Evolutionary conservation across 768 basidiomycete species (phyloP).

Genomic region (Gymnopilus junonius): DNA sequence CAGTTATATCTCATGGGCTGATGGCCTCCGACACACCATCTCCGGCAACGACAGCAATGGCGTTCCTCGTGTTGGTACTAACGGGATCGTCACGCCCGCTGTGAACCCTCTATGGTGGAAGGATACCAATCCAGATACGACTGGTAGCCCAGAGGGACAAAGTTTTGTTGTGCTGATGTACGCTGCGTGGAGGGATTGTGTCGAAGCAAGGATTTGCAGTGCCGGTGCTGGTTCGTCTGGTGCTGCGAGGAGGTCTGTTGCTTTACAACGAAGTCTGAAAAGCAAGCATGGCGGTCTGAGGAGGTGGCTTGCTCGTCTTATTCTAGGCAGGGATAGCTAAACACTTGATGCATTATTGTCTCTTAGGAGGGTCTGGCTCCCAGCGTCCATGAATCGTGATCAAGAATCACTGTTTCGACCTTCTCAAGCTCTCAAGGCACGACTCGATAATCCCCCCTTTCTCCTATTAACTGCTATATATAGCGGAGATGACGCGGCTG

Average conservation of each 20-base stretch:
- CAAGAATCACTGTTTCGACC: too few relatives aligned
- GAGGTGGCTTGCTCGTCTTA: background rate
- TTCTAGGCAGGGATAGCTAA: constrained; percentile 1
- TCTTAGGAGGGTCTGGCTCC: too few relatives aligned
- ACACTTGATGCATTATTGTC: too few relatives aligned
- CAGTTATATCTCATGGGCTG: constrained; percentile 42
- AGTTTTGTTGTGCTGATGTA: constrained; percentile 46
- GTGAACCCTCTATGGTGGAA: constrained; percentile 45
- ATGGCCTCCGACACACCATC: constrained; percentile 32
- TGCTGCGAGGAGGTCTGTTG: background rate
- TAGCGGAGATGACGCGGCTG: background rate
- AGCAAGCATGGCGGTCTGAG: background rate
- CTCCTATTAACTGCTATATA: too few relatives aligned
- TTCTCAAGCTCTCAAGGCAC: too few relatives aligned
- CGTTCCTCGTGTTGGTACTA: constrained; percentile 30
- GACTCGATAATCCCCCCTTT: too few relatives aligned
- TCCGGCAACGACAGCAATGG: constrained; percentile 31
- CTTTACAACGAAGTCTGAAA: background rate
- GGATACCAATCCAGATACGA: constrained; percentile 36
- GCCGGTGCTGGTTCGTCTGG: background rate
- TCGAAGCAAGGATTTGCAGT: constrained; percentile 28
- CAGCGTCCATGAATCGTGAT: too few relatives aligned
- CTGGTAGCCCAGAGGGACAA: constrained; percentile 46
- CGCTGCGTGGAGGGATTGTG: constrained; percentile 46
- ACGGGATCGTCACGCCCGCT: constrained; percentile 38